Evolutionary conservation across 1,139 yeast species (phyloP), one percentile per base, ranked within the genome.

Genomic region (Suhomyces guaymorum): DNA sequence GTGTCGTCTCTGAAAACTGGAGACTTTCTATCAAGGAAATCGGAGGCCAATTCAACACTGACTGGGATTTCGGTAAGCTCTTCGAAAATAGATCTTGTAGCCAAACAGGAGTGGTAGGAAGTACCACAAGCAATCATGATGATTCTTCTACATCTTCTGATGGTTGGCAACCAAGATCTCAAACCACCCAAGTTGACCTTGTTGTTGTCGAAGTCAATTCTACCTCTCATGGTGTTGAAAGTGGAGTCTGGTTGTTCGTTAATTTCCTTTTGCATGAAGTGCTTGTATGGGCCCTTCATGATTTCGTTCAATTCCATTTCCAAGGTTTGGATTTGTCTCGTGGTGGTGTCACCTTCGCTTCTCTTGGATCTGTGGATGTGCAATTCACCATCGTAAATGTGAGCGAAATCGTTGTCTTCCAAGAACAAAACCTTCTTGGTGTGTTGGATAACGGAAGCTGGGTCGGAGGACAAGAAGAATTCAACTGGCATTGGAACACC

Each of bases 91-190:
- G 97, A 85, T 63, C 99, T 80, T 18, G 96, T 92, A 16, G 98
- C 98, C 58, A 94, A 70, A 72, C 98, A 94, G 14, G 98, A 92
- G 66, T 94, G 98, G 59, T 90, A 94, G 1, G 98, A 92, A 5
- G 99, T 94, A 68, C 99, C 99, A 69, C 99, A 94, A 4, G 98
- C 99, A 70, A 94, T 87, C 97, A 94, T 92, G 43, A 90, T 86
- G 55, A 94, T 78, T 65, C 98, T 81, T 66, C 97, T 82, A 53
- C 97, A 89, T 58, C 97, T 80, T 66, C 97, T 82, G 47, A 94
- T 86, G 32, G 95, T 85, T 21, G 95, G 81, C 47, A 94, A 72
- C 76, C 82, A 87, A 14, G 85, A 75, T 51, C 85, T 80, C 54
- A 94, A 75, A 24, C 99, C 99, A 56, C 98, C 98, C 48, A 94